Conservation (phyloP, 2,329 filamentous ascomycete species). For the Neonectria hederae region DNA sequence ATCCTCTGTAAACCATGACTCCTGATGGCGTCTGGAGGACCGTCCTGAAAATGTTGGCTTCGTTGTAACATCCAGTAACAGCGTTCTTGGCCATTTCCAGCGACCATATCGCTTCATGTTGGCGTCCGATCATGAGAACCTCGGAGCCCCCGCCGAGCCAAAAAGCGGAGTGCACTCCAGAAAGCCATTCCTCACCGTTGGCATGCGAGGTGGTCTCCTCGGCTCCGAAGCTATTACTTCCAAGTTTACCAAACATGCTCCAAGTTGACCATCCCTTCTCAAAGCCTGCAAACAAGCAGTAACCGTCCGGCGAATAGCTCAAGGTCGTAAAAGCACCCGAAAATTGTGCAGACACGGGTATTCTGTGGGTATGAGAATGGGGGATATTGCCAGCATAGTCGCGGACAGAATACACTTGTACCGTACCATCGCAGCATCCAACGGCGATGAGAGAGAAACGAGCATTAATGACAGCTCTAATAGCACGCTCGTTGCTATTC, state of each 20-base stretch:
- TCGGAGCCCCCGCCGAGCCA: constrained; percentile 93
- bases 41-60: constrained; percentile 89
- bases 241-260: constrained; percentile 95
- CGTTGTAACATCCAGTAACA: constrained; percentile 89
- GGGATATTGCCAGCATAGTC: constrained; percentile 96
- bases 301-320: constrained; percentile 92
- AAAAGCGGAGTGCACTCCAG: constrained; percentile 77
- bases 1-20: constrained; percentile 92
- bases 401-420: constrained; percentile 90
- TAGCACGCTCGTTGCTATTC: constrained; percentile 66
- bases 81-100: constrained; percentile 94
- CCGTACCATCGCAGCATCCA: constrained; percentile 79
- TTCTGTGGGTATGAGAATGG: constrained; percentile 78
- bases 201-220: constrained; percentile 70
- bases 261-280: constrained; percentile 93
- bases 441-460: constrained; percentile 93
- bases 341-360: constrained; percentile 72
- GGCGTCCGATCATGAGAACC: constrained; percentile 76
- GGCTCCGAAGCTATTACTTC: constrained; percentile 82
- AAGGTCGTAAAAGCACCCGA: constrained; percentile 79
- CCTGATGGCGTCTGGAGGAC: constrained; percentile 88
- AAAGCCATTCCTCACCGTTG: constrained; percentile 87
- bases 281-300: constrained; percentile 94
- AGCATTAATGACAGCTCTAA: constrained; percentile 87
- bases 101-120: constrained; percentile 83